Percentiles rank a stretch among this genome's conserved stretches.
Conservation (phyloP, 75 land plant genomes). For the Picea glauca region DNA sequence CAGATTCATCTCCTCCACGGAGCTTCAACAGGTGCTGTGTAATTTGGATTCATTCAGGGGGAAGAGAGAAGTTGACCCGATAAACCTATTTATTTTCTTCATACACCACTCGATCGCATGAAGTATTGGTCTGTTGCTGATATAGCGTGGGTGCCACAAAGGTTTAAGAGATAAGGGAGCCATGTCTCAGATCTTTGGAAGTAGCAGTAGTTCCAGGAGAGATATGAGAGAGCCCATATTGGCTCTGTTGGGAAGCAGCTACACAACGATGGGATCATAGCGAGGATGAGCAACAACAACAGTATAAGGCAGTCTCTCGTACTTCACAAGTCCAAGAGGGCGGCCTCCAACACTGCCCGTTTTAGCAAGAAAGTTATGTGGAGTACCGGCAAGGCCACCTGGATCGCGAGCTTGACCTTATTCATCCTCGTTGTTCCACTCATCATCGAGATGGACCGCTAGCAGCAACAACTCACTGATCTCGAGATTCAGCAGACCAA, state of each 20-base stretch:
- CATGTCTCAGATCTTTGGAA: not conserved
- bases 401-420: slow-evolving; percentile 83
- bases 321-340: slow-evolving; percentile 38
- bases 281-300: slow-evolving; percentile 34
- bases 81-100: no score
- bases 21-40: no score
- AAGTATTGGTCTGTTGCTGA: no score
- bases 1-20: no score
- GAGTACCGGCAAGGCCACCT: slow-evolving; percentile 77
- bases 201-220: not conserved
- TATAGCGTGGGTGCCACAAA: not conserved
- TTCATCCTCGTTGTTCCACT: slow-evolving; percentile 73
- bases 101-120: no score
- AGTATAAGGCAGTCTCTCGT: slow-evolving; percentile 36
- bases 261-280: slow-evolving; percentile 14
- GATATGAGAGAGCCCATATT: not conserved
- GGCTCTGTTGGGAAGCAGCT: not conserved
- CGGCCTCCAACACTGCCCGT: slow-evolving; percentile 51
- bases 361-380: slow-evolving; percentile 45
- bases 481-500: slow-evolving; percentile 78
- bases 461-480: slow-evolving; percentile 66
- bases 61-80: no score
- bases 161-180: not conserved
- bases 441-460: slow-evolving; percentile 89
- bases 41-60: no score